Percentiles rank a stretch among this genome's conserved stretches.
These are phyloP conservation scores for Vitis rupestris DNA, from an alignment of 164 flowering plant genomes.

Conservation along the genomic window DNA sequence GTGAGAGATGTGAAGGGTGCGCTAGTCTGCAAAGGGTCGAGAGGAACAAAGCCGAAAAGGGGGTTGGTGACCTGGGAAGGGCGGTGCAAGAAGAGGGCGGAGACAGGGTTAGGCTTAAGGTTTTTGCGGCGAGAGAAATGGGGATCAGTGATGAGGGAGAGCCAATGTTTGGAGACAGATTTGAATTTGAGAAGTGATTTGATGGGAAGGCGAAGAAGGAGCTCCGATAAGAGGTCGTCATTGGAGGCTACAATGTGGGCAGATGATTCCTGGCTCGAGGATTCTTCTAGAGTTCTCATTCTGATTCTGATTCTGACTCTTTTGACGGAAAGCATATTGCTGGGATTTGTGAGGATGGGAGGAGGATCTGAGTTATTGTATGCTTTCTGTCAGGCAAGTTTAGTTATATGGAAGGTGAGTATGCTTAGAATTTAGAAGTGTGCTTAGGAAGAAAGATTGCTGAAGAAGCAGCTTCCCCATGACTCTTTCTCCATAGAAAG, in stretches of 20 bases:
- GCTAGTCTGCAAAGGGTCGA: not conserved
- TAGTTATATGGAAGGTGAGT: too few species aligned
- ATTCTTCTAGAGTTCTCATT: not conserved
- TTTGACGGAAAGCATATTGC: not conserved
- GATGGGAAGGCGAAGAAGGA: slow-evolving; percentile 24
- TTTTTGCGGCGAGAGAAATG: slow-evolving; percentile 9
- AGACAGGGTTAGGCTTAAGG: not conserved
- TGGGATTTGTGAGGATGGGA: too few species aligned
- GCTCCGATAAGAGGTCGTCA: slow-evolving; percentile 10
- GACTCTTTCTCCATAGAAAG: too few species aligned
- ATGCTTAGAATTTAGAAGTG: too few species aligned
- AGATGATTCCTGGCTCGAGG: not conserved
- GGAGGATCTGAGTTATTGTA: too few species aligned
- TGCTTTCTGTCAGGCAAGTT: too few species aligned
- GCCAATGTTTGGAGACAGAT: slow-evolving; percentile 27
- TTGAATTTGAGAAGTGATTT: slow-evolving; percentile 25
- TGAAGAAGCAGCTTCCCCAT: too few species aligned
- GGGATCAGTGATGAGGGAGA: slow-evolving; percentile 22
- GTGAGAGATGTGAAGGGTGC: slow-evolving; percentile 14
- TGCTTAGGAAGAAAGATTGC: too few species aligned
- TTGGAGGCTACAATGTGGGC: not conserved
- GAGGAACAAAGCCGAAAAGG: slow-evolving; percentile 6
- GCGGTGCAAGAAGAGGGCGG: slow-evolving; percentile 16
- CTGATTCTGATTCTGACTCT: not conserved
- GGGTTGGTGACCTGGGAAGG: not conserved